Evolutionary conservation across 345 rosid genomes (phyloP), one percentile per base, ranked within the genome.

Genomic region (Arabis alpina): DNA sequence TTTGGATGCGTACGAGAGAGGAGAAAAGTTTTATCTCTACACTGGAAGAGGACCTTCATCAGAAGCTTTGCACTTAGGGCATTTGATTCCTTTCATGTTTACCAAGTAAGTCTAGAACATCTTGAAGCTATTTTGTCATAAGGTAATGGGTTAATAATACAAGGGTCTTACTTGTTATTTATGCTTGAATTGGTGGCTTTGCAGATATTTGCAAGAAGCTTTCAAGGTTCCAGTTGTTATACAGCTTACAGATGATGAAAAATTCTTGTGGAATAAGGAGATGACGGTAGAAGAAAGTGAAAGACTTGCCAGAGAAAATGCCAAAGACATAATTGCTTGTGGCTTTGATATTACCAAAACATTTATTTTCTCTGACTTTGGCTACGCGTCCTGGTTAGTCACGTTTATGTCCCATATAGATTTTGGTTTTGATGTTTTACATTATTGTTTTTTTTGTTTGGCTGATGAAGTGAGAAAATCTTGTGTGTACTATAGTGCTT

Each of bases 11-110:
- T 89, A 77, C 47, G 96, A 94, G 88, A 77, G 67, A 52, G 97
- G 96, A 14, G 83, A 91, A 43, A 89, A 88, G 71, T 94, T 91
- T 65, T 94, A 94, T 77, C 76, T 94, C 30, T 94, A 91, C 56
- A 91, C 99, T 1, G 96, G 98, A 5, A 76, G 97, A 68, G 98
- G 98, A n/a, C 99, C 96, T 23, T 94, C 99, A 36, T 89, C 99
- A 16, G 95, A 88, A 78, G 89, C 98, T 64, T 57, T 91, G 78
- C 98, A 94, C 74, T 76, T 86, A 7, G 39, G 39, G 2, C 9
- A 36, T 36, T 36, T 36, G 39, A 36, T 8, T 36, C 39, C 9
- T 36, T 36, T 36, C 39, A 36, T 36, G 39, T 36, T 36, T 36
- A 8, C 39, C 39, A 36, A 36, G 39, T 32, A 24, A 83, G 82